A percentile compares a stretch with the other conserved stretches of the same genome.
phyloP scores from a whole-genome alignment of 371 early-diverging fungal genomes.

The Mortierella sp. region DNA sequence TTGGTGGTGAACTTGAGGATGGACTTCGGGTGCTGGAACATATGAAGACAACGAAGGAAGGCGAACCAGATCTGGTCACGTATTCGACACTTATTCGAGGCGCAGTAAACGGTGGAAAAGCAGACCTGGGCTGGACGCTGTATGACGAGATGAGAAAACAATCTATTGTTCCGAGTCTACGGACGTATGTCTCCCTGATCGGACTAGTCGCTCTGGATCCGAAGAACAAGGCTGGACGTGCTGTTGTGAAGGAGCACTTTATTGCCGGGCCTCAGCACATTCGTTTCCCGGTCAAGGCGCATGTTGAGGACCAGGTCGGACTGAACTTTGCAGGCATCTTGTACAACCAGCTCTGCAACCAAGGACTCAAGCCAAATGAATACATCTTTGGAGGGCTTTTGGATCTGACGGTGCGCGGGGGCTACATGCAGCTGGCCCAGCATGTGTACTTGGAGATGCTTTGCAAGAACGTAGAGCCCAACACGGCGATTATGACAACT shows the following conservation, averaged over 20 bases:
- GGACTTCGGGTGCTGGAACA: slow-evolving; percentile 25
- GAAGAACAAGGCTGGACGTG: slow-evolving; percentile 16
- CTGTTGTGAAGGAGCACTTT: slow-evolving; percentile 8
- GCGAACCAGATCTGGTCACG: slow-evolving; percentile 26
- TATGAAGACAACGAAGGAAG: slow-evolving; percentile 21
- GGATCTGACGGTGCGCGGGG: slow-evolving; percentile 20
- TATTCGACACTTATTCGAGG: slow-evolving; percentile 30
- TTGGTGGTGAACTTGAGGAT: slow-evolving; percentile 15
- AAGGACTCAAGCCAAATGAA: slow-evolving; percentile 40
- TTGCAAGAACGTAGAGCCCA: slow-evolving; percentile 26
- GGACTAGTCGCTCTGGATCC: slow-evolving; percentile 39
- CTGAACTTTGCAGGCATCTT: slow-evolving; percentile 32
- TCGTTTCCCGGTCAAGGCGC: slow-evolving; percentile 26
- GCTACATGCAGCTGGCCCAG: slow-evolving; percentile 23
- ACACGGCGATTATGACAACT: slow-evolving; percentile 44
- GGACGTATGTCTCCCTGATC: slow-evolving; percentile 31
- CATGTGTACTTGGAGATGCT: slow-evolving; percentile 43
- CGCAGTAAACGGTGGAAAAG: slow-evolving; percentile 16
- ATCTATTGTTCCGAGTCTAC: slow-evolving; percentile 16
- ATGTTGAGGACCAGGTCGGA: slow-evolving; percentile 28
- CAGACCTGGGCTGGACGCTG: slow-evolving; percentile 38
- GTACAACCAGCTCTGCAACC: slow-evolving; percentile 43
- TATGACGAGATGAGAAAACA: slow-evolving; percentile 37
- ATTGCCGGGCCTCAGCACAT: slow-evolving; percentile 13
- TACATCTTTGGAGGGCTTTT: slow-evolving; percentile 33